Percentiles rank a stretch among this genome's conserved stretches.
Conservation (phyloP, 2,329 filamentous ascomycete species). For the Cylindrodendrum hubeiense region DNA sequence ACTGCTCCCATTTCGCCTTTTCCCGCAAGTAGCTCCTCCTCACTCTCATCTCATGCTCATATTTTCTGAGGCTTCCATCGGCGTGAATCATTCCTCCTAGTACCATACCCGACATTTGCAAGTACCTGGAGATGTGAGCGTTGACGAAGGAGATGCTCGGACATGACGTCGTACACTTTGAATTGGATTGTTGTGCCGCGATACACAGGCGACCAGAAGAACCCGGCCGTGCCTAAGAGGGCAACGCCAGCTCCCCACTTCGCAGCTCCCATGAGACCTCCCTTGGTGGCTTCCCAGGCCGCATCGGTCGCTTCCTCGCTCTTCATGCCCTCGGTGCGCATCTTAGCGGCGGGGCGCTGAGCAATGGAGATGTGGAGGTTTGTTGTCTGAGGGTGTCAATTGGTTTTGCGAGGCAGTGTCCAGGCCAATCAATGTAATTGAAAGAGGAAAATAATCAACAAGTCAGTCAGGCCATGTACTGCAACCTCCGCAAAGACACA, state of each 20-base stretch:
- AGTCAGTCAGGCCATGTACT: constrained; percentile 34
- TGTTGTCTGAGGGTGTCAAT: neutral
- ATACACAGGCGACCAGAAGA: constrained; percentile 77
- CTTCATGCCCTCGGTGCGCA: constrained; percentile 61
- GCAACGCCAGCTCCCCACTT: constrained; percentile 80
- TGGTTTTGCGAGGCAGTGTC: neutral
- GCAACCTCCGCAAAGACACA: constrained; percentile 25
- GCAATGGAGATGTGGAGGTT: constrained; percentile 1
- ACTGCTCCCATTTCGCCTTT: constrained; percentile 75
- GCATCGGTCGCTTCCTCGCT: constrained; percentile 77
- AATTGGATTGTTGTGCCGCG: constrained; percentile 80
- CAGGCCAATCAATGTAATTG: constrained; percentile 4
- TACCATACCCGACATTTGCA: constrained; percentile 91
- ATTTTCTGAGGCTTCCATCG: constrained; percentile 74
- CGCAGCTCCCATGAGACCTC: constrained; percentile 74
- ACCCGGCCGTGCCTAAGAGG: constrained; percentile 72
- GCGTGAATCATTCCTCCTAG: constrained; percentile 82
- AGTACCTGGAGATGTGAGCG: constrained; percentile 66
- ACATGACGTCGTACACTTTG: constrained; percentile 74
- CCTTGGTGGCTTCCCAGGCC: constrained; percentile 77
- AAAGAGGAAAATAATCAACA: constrained; percentile 15
- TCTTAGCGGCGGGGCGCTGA: constrained; percentile 23
- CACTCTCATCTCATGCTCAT: constrained; percentile 74
- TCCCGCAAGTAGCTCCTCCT: constrained; percentile 74
- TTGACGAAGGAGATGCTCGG: neutral